Conservation (phyloP, 352 stramenopile species). For the Saprolegnia diclina region DNA sequence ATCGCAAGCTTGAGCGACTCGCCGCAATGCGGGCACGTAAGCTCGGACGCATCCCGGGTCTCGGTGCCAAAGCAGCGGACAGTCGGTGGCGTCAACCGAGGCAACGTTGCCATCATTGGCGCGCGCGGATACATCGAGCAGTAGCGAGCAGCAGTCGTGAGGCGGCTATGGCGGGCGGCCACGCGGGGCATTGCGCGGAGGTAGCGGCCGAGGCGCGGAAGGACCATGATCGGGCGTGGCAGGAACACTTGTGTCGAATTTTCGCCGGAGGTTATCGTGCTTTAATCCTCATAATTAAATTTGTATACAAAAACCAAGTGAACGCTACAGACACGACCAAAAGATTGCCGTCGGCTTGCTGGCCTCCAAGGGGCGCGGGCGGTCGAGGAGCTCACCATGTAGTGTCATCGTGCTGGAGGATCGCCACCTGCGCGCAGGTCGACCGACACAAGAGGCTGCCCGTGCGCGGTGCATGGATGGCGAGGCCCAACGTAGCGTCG, state of each 20-base stretch:
- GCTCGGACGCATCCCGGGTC: slow-evolving; percentile 4
- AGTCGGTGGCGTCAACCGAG: too few species aligned
- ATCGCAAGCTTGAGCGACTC: slow-evolving; percentile 42
- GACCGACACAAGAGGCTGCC: too few species aligned
- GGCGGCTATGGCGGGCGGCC: neutral
- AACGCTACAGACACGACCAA: neutral
- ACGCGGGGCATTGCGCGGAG: neutral
- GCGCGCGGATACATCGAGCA: neutral
- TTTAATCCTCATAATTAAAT: neutral
- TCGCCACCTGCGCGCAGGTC: too few species aligned
- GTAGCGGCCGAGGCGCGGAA: neutral
- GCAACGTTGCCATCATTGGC: neutral
- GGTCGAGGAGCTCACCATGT: too few species aligned
- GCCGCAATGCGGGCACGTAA: slow-evolving; percentile 66
- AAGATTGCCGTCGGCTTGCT: neutral
- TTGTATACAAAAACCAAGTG: neutral
- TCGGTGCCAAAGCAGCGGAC: neutral
- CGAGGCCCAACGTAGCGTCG: too few species aligned
- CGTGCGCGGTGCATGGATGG: too few species aligned
- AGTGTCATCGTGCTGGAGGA: too few species aligned
- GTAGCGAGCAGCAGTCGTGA: neutral
- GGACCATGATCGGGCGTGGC: neutral
- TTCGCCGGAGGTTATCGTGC: neutral
- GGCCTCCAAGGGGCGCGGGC: too few species aligned
- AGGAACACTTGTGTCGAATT: neutral